Base-by-base conservation (phyloP, 1,284 basidiomycete species). In the Athelia psychrophila region DNA sequence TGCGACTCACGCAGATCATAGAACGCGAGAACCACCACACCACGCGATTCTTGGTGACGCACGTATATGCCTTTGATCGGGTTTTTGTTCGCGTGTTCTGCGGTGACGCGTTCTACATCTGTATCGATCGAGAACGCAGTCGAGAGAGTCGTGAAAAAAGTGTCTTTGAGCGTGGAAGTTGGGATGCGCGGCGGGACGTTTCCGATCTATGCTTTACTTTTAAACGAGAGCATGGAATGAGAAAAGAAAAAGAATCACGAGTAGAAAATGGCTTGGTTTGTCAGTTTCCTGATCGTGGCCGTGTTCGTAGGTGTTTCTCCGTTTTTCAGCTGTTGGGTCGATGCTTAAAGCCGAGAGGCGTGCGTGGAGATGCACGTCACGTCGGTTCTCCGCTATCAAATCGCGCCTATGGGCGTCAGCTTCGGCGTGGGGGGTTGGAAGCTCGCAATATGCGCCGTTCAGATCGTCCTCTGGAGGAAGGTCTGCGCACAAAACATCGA, bases 11-110 rank as follows among this genome's bases (percentile, higher is more conserved):
- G 77, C 27, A 78, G 62, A 59, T 88, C 84, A 63, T 78, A 80
- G 58, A 88, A 88, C 2, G 83, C 80, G 47, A 89, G 64, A 53
- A 85, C 67, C 45, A 84, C 70, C 25, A 77, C 64, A 4, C 80
- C 78, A 45, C 79, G 71, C 19, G 71, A 69, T 47, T 69, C 65
- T 49, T 78, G 76, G 54, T 72, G 73, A 49, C 75, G 78, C 19
- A 77, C 65, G 57, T 75, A 76, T 32, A 85, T 76, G n/a, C 77
- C 79, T 60, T 81, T 79, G 51, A 57, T 4, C 49, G 18, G 24
- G 23, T 38, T n/a, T 47, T 48, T 19, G 48, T 36, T 25, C 35
- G 15, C 22, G 35, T 27, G 22, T 25, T 27, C 13, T 55, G 59
- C 53, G 44, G 51, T 48, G 22, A 30, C 13, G 6, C 27, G 27